Conservation (phyloP, 441 rosid genomes). For the Jatropha multifida region DNA sequence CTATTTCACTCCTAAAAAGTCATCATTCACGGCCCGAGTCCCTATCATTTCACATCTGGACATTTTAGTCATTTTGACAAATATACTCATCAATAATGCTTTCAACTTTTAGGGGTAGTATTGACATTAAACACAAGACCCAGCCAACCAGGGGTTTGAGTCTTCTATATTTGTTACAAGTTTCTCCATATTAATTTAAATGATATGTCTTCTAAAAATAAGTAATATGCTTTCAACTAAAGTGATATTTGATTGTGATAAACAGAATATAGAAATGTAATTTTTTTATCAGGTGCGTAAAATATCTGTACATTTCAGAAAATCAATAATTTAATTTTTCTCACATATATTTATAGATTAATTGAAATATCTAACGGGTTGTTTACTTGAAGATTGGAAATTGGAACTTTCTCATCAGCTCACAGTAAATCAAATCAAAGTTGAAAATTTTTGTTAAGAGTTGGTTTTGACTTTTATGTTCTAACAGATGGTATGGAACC, state of each 20-base stretch:
- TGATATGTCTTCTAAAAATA: too few relatives aligned
- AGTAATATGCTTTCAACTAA: too few relatives aligned
- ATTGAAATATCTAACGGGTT: too few relatives aligned
- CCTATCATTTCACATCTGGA: slow-evolving; percentile 24
- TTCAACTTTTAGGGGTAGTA: not conserved
- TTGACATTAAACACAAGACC: not conserved
- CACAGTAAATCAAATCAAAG: not conserved
- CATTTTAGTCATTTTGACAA: slow-evolving; percentile 35
- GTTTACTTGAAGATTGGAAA: too few relatives aligned
- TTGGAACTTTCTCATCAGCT: not conserved
- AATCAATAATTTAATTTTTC: too few relatives aligned
- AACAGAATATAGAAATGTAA: too few relatives aligned
- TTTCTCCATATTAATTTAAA: too few relatives aligned
- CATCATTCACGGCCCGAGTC: not conserved
- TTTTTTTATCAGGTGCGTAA: too few relatives aligned
- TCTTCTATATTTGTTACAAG: not conserved
- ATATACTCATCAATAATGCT: not conserved
- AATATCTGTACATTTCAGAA: too few relatives aligned
- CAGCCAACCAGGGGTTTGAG: not conserved
- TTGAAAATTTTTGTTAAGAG: not conserved
- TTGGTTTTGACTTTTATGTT: not conserved
- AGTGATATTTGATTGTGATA: too few relatives aligned
- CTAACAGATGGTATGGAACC: too few relatives aligned
- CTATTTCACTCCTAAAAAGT: slow-evolving; percentile 2
- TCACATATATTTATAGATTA: too few relatives aligned